phyloP scores from a whole-genome alignment of 2,329 filamentous ascomycete species.

The Parastagonospora nodorum region DNA sequence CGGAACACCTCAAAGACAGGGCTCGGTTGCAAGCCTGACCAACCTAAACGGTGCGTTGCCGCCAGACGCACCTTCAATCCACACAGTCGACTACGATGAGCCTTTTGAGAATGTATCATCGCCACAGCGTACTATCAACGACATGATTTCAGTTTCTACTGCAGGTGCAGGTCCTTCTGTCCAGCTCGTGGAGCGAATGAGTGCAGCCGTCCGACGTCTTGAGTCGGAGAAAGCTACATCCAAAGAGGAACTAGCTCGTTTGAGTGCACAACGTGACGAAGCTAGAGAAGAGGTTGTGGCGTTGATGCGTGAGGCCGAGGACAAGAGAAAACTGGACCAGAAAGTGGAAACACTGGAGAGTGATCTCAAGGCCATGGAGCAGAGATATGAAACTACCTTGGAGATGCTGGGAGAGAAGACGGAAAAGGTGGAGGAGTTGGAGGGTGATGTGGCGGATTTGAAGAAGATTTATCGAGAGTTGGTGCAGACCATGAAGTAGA shows the following conservation, averaged over 20 bases:
- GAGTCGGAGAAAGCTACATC: conserved; percentile 90
- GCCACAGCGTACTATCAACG: conserved; percentile 68
- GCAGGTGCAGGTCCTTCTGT: conserved; percentile 90
- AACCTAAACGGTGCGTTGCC: conserved; percentile 44
- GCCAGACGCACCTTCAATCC: conserved; percentile 54
- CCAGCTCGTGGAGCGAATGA: conserved; percentile 95
- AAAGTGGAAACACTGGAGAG: conserved; percentile 69
- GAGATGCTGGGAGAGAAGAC: conserved; percentile 98
- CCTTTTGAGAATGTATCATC: conserved; percentile 63
- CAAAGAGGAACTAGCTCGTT: conserved; percentile 81
- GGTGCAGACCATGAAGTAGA: conserved; percentile 79
- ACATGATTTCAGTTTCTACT: conserved; percentile 87
- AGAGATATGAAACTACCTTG: conserved; percentile 85
- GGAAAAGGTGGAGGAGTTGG: conserved; percentile 89
- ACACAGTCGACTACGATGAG: conserved; percentile 53
- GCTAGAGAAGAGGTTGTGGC: conserved; percentile 88
- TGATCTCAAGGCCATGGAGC: conserved; percentile 70
- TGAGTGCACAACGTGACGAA: conserved; percentile 87
- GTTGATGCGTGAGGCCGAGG: conserved; percentile 85
- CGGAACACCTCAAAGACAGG: conserved; percentile 39
- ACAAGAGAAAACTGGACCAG: conserved; percentile 64
- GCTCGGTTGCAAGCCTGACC: conserved; percentile 39
- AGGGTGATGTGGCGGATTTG: conserved; percentile 85
- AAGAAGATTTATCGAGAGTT: conserved; percentile 96
- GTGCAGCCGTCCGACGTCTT: conserved; percentile 84